phyloP scores from a whole-genome alignment of 1,284 basidiomycete genomes.

The Amylostereum areolatum region DNA sequence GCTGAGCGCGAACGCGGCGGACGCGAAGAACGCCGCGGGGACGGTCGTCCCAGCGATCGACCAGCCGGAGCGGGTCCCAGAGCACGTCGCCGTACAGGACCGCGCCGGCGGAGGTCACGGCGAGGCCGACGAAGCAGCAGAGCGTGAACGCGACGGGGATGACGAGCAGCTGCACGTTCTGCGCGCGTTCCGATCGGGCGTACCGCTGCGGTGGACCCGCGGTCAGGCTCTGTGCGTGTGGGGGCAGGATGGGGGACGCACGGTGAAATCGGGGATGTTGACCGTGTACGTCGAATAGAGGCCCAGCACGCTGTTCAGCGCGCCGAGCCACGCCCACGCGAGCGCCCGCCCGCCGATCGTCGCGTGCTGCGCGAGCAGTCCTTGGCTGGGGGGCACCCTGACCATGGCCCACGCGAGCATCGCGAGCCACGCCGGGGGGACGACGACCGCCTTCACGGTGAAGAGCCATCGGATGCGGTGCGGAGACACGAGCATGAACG shows the following conservation, averaged over 20 bases:
- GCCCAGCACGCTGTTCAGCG: conserved; percentile 64
- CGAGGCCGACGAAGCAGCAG: conserved; percentile 50
- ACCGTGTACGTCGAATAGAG: conserved; percentile 61
- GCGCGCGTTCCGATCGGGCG: conserved; percentile 55
- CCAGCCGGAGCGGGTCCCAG: conserved; percentile 45
- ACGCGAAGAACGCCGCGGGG: conserved; percentile 73
- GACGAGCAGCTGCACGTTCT: conserved; percentile 64
- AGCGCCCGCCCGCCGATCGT: conserved; percentile 42
- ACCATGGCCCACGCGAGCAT: conserved; percentile 74
- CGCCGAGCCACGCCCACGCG: conserved; percentile 70
- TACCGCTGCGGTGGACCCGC: conserved; percentile 33
- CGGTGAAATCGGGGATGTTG: conserved; percentile 71
- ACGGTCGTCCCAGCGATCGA: conserved; percentile 72
- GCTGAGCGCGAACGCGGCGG: conserved; percentile 61
- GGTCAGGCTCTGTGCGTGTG: no score
- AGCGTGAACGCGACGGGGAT: conserved; percentile 68
- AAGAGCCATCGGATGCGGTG: conserved; percentile 72
- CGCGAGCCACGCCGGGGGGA: conserved; percentile 62
- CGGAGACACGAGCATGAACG: conserved; percentile 72
- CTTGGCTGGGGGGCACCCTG: conserved; percentile 50
- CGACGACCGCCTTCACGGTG: conserved; percentile 57
- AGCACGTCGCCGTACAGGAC: conserved; percentile 53
- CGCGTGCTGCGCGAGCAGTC: conserved; percentile 42
- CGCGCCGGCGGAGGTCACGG: conserved; percentile 63
- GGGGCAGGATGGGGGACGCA: neutral